Percentiles rank a stretch among this genome's conserved stretches.
These are phyloP conservation scores for Lepraria neglecta DNA, from an alignment of 495 filamentous ascomycete species.

Conservation along the genomic window DNA sequence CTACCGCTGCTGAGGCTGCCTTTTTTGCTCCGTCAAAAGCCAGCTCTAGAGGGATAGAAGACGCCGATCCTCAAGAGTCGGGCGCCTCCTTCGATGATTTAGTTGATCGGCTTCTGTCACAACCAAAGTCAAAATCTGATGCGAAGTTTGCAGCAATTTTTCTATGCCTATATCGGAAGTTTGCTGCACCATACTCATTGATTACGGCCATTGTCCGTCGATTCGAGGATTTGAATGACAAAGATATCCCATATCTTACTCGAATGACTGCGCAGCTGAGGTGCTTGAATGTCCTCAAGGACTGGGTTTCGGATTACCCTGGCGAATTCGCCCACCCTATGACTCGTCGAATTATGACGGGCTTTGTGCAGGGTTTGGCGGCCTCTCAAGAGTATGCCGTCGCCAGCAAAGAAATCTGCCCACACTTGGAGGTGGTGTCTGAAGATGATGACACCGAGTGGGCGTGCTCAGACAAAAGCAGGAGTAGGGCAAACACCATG, in stretches of 20 bases:
- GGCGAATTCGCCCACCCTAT: conserved; percentile 83
- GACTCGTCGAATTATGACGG: conserved; percentile 61
- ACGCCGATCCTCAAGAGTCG: conserved; percentile 38
- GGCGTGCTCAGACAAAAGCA: conserved; percentile 33
- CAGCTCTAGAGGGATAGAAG: conserved; percentile 8
- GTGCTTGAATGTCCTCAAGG: conserved; percentile 73
- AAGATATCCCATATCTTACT: conserved; percentile 52
- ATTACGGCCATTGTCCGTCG: conserved; percentile 66
- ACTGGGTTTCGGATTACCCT: conserved; percentile 86
- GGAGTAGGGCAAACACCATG: conserved; percentile 24
- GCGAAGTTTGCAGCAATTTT: conserved; percentile 80
- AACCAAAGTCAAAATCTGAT: conserved; percentile 78
- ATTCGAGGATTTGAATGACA: conserved; percentile 58
- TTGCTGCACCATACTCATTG: conserved; percentile 71
- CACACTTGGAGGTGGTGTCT: conserved; percentile 53
- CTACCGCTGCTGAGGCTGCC: not conserved
- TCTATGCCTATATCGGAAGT: conserved; percentile 90
- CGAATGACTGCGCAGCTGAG: conserved; percentile 74
- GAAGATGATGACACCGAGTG: conserved; percentile 80
- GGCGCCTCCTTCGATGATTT: conserved; percentile 81
- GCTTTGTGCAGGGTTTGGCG: conserved; percentile 64
- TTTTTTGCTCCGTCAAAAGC: not conserved
- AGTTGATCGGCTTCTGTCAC: conserved; percentile 74
- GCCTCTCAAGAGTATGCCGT: conserved; percentile 68
- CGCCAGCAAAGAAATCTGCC: conserved; percentile 74